Percentiles rank a stretch among this genome's conserved stretches.
phyloP scores from a whole-genome alignment of 164 flowering plant genomes.

The Sextonia rubra region DNA sequence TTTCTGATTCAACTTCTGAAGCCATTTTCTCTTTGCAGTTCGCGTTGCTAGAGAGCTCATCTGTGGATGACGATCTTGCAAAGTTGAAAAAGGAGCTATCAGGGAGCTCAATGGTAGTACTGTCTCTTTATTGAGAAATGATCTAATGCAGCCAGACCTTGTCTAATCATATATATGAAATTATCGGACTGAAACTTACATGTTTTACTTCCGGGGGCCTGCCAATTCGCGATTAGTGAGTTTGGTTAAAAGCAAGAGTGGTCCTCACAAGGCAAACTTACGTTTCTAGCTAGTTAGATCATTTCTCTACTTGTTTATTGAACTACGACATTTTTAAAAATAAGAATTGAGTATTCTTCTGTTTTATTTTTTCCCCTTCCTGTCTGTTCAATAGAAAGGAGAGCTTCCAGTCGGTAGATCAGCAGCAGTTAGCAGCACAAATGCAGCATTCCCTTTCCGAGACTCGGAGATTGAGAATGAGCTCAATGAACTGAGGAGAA shows the following conservation, averaged over 20 bases:
- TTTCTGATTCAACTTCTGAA: not conserved
- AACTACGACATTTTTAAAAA: too few relatives aligned
- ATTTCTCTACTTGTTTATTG: too few relatives aligned
- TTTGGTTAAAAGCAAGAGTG: too few relatives aligned
- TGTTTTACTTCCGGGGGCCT: too few relatives aligned
- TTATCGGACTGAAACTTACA: too few relatives aligned
- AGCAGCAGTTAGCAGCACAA: slow-evolving; percentile 34
- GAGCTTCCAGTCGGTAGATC: slow-evolving; percentile 93
- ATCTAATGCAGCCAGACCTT: too few relatives aligned
- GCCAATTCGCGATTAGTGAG: too few relatives aligned
- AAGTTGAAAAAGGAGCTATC: slow-evolving; percentile 73
- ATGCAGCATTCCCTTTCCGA: slow-evolving; percentile 38
- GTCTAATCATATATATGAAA: too few relatives aligned
- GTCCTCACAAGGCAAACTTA: too few relatives aligned
- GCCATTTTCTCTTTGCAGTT: slow-evolving; percentile 41
- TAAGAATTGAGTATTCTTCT: too few relatives aligned
- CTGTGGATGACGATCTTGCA: slow-evolving; percentile 93
- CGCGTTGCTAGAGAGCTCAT: slow-evolving; percentile 78
- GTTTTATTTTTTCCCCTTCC: not conserved
- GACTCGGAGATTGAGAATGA: slow-evolving; percentile 85
- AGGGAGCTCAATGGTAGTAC: slow-evolving; percentile 62
- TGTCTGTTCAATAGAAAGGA: slow-evolving; percentile 49
- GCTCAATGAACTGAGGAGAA: slow-evolving; percentile 75
- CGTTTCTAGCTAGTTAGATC: too few relatives aligned
- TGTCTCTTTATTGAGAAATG: too few relatives aligned